Percentiles rank a stretch among this genome's conserved stretches.
Conservation (phyloP, 768 basidiomycete species). For the Suillus decipiens region DNA sequence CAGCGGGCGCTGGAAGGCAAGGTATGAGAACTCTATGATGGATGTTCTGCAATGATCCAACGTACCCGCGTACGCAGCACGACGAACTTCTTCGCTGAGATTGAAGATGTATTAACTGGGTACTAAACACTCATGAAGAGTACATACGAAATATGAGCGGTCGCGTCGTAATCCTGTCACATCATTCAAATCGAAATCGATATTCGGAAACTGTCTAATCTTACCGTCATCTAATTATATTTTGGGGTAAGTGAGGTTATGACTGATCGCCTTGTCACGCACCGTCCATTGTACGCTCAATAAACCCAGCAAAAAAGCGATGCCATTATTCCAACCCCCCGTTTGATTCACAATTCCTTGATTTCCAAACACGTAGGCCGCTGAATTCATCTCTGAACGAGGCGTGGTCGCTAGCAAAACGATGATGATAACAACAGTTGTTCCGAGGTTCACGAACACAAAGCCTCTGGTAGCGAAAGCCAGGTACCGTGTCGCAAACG, state of each 20-base stretch:
- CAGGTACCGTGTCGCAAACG: constrained; percentile 71
- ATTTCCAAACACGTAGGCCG: constrained; percentile 77
- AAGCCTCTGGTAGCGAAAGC: constrained; percentile 74
- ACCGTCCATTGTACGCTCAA: constrained; percentile 90
- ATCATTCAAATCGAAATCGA: constrained; percentile 1
- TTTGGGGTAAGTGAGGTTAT: background rate
- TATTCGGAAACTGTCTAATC: background rate
- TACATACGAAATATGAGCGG: constrained; percentile 78
- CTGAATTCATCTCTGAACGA: constrained; percentile 77
- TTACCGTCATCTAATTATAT: constrained; percentile 56
- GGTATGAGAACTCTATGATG: background rate
- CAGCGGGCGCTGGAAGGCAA: constrained; percentile 45
- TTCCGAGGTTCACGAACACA: constrained; percentile 86
- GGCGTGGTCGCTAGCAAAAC: constrained; percentile 75
- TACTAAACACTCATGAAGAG: constrained; percentile 2
- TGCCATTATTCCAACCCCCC: constrained; percentile 75
- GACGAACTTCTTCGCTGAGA: constrained; percentile 72
- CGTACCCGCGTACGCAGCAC: constrained; percentile 75
- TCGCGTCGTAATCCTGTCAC: constrained; percentile 75
- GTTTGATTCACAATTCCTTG: constrained; percentile 76
- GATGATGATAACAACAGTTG: constrained; percentile 83
- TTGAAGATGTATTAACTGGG: background rate
- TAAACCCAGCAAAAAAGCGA: constrained; percentile 84
- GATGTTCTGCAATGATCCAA: constrained; percentile 28
- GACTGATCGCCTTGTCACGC: constrained; percentile 23